These are phyloP conservation scores for Chloromonas sp. DNA, from an alignment of 163 green algal species.

Conservation along the genomic window DNA sequence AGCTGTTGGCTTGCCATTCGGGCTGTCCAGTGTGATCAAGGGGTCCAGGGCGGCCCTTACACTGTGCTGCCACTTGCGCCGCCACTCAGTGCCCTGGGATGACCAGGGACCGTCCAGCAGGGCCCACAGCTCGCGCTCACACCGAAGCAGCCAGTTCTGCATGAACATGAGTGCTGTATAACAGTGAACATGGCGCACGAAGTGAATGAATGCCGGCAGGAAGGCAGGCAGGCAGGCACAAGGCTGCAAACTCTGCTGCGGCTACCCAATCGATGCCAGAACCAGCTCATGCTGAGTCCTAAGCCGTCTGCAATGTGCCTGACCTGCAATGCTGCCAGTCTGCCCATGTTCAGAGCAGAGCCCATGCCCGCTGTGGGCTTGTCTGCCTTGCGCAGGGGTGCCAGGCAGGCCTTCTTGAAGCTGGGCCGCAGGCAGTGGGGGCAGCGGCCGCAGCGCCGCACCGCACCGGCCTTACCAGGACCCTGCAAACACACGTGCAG, in stretches of 20 bases:
- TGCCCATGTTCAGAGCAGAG: neutral
- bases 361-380: neutral
- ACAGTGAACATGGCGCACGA: no score
- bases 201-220: no score
- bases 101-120: slow-evolving; percentile 3
- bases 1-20: no score
- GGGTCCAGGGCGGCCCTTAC: neutral
- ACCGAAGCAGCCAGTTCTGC: slow-evolving; percentile 7
- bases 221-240: no score
- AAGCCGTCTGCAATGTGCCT: neutral
- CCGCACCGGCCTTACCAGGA: neutral
- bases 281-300: neutral
- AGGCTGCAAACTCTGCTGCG: no score
- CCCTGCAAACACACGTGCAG: neutral
- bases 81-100: neutral
- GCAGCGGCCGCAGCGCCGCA: neutral
- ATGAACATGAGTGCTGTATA: neutral
- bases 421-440: slow-evolving; percentile 1
- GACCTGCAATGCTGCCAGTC: neutral
- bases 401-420: slow-evolving; percentile 4
- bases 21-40: no score
- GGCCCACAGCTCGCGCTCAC: neutral
- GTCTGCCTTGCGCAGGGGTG: neutral
- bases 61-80: neutral
- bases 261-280: no score